A percentile compares a stretch with the other conserved stretches of the same genome.
Evolutionary conservation across 805 yeast genomes (phyloP).

Genomic region (Suhomyces xylopsoci): DNA sequence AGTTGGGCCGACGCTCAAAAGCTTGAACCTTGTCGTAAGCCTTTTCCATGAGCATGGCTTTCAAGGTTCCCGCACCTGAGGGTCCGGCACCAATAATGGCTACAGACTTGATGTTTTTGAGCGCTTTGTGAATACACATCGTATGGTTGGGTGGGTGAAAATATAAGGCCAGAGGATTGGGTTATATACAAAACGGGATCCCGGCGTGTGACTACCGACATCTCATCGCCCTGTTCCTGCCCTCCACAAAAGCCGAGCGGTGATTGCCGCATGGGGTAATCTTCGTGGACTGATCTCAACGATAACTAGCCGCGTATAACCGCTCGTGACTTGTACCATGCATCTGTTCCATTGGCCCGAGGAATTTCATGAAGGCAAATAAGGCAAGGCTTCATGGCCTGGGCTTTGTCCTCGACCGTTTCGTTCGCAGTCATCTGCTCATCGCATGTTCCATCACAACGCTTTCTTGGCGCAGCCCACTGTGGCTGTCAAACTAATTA

Average conservation of each 20-base stretch:
- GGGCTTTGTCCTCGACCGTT: neutral
- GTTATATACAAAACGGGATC: neutral
- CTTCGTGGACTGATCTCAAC: neutral
- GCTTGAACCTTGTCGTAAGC: slow-evolving; percentile 48
- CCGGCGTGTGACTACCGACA: neutral
- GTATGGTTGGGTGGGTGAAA: neutral
- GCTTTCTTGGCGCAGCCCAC: neutral
- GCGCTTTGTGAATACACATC: neutral
- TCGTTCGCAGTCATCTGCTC: neutral
- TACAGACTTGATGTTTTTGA: slow-evolving; percentile 32
- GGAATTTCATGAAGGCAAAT: neutral
- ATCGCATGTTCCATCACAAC: neutral
- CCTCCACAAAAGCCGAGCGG: neutral
- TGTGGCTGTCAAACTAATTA: neutral
- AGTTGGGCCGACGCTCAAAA: slow-evolving; percentile 53
- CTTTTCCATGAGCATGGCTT: slow-evolving; percentile 54
- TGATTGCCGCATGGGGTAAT: neutral
- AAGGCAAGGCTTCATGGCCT: neutral
- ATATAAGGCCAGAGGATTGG: neutral
- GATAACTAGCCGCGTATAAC: neutral
- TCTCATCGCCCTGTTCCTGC: neutral
- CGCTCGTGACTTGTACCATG: neutral
- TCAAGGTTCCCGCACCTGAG: slow-evolving; percentile 43
- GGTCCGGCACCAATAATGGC: slow-evolving; percentile 83
- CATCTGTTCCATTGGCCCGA: neutral